These are phyloP conservation scores for Pontederia paniculata DNA, from an alignment of 176 grass and related monocot species.

Conservation along the genomic window DNA sequence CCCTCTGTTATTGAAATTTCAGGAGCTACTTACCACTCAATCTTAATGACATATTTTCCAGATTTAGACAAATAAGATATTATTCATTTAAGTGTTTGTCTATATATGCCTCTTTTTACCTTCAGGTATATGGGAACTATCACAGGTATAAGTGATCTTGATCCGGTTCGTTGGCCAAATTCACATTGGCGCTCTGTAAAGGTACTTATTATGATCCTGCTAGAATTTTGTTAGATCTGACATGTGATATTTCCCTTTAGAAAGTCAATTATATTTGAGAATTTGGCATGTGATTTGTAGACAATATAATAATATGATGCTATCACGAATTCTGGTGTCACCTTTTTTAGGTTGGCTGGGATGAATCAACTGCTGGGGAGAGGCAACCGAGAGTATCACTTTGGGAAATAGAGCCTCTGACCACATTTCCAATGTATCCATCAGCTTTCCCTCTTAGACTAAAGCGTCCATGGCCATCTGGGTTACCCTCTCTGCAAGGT, in stretches of 20 bases:
- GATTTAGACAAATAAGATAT: neutral
- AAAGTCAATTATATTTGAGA: no score
- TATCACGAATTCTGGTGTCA: neutral
- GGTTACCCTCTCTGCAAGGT: slow-evolving; percentile 50
- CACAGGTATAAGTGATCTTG: slow-evolving; percentile 76
- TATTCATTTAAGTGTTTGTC: slow-evolving; percentile 14
- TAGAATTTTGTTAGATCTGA: neutral
- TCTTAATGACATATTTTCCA: neutral
- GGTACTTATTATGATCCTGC: slow-evolving; percentile 23
- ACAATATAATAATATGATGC: no score
- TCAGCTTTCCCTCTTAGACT: slow-evolving; percentile 78
- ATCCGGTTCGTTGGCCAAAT: slow-evolving; percentile 71
- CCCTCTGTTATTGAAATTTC: neutral
- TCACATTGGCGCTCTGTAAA: slow-evolving; percentile 92
- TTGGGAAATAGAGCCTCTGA: slow-evolving; percentile 91
- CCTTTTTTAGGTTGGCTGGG: slow-evolving; percentile 87
- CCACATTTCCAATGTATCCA: slow-evolving; percentile 93
- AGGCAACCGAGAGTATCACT: slow-evolving; percentile 81
- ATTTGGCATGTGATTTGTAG: no score
- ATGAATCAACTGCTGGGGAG: slow-evolving; percentile 91
- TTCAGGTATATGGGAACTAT: slow-evolving; percentile 95
- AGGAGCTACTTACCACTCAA: neutral
- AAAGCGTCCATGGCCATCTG: slow-evolving; percentile 79
- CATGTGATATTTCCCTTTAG: no score
- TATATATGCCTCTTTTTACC: slow-evolving; percentile 17